These are phyloP conservation scores for Fusarium sp. DNA, from an alignment of 2,329 filamentous ascomycete species.

Conservation along the genomic window DNA sequence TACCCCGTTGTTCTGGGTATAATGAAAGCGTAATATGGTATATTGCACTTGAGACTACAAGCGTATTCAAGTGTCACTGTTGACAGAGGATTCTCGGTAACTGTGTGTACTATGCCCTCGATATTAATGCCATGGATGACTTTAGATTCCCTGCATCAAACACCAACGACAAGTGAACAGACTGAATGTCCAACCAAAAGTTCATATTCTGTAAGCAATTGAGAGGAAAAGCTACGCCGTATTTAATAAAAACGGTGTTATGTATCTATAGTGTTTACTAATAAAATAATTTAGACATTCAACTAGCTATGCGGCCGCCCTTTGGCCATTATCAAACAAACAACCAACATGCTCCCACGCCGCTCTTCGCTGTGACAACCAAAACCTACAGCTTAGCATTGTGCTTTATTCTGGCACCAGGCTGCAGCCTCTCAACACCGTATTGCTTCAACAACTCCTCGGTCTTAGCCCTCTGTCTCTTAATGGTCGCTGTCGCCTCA, in stretches of 20 bases:
- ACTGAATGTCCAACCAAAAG: too few relatives aligned
- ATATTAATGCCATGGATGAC: neutral
- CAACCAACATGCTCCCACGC: neutral
- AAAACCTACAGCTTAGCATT: conserved; percentile 55
- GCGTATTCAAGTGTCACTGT: neutral
- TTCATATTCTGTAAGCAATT: neutral
- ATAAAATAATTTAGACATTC: neutral
- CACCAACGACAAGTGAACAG: neutral
- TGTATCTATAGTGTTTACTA: conserved; percentile 1
- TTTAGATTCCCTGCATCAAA: neutral
- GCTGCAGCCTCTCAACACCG: conserved; percentile 56
- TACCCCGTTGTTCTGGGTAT: neutral
- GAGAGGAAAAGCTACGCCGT: neutral
- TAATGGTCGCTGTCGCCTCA: conserved; percentile 69
- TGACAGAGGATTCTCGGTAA: neutral
- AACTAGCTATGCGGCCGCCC: neutral
- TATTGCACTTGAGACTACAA: neutral
- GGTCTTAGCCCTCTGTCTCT: conserved; percentile 71
- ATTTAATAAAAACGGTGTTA: neutral
- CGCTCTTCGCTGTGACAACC: conserved; percentile 24
- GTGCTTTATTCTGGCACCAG: conserved; percentile 61
- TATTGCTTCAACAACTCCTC: conserved; percentile 72
- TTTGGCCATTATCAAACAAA: neutral
- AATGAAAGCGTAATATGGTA: neutral
- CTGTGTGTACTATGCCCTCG: neutral